A percentile compares a stretch with the other conserved stretches of the same genome.
These are phyloP conservation scores for Barnettozyma salicaria DNA, from an alignment of 805 yeast species.

Conservation along the genomic window DNA sequence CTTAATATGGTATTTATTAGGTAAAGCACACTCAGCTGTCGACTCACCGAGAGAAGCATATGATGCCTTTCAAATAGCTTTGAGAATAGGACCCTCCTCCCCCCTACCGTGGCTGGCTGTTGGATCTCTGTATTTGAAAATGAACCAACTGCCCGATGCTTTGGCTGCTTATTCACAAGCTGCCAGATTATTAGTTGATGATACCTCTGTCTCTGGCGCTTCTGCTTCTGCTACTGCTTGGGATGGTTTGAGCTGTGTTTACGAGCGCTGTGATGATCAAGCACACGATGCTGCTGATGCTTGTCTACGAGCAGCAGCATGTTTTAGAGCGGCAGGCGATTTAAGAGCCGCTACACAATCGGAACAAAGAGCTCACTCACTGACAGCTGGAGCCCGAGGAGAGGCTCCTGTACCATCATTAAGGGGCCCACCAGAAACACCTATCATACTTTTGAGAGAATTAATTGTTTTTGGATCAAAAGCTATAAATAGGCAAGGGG, in stretches of 20 bases:
- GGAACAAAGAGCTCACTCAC: constrained; percentile 38
- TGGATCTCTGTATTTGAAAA: constrained; percentile 52
- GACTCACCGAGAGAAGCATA: constrained; percentile 47
- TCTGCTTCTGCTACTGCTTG: constrained; percentile 49
- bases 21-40: constrained; percentile 43
- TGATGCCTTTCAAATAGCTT: constrained; percentile 48
- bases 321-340: constrained; percentile 44
- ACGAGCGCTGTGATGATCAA: constrained; percentile 59
- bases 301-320: constrained; percentile 43
- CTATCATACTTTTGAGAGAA: constrained; percentile 30
- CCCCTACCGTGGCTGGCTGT: constrained; percentile 66
- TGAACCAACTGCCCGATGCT: constrained; percentile 60
- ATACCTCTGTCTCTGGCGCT: constrained; percentile 34
- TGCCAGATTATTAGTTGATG: constrained; percentile 44
- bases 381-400: constrained; percentile 38
- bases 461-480: constrained; percentile 24
- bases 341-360: constrained; percentile 34
- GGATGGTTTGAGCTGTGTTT: constrained; percentile 59
- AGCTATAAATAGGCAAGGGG: constrained; percentile 4
- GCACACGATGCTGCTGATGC: constrained; percentile 56
- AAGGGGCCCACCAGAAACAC: constrained; percentile 44
- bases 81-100: constrained; percentile 44
- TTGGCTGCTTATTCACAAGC: constrained; percentile 65
- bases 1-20: constrained; percentile 50
- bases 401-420: constrained; percentile 40